These are phyloP conservation scores for Penicillium nucicola DNA, from an alignment of 495 filamentous ascomycete genomes.

Conservation along the genomic window DNA sequence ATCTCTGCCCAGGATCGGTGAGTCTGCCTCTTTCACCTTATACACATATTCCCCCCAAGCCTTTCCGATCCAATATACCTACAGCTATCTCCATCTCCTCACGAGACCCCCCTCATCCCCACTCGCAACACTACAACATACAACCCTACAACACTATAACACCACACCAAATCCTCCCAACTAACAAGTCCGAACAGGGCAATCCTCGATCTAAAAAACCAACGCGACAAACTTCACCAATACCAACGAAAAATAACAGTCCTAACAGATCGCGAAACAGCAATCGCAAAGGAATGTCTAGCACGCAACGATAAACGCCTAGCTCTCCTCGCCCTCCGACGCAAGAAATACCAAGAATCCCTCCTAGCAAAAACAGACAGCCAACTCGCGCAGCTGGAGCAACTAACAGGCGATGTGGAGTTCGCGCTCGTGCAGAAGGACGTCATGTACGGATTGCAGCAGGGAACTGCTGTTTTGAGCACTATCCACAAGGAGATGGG, in stretches of 20 bases:
- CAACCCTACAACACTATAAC: no score
- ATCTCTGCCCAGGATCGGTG: constrained; percentile 72
- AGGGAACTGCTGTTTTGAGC: constrained; percentile 83
- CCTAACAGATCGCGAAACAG: constrained; percentile 79
- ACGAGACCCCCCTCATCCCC: constrained; percentile 20
- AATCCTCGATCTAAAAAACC: constrained; percentile 94
- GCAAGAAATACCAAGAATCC: constrained; percentile 95
- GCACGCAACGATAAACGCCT: constrained; percentile 67
- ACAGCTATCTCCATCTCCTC: constrained; percentile 10
- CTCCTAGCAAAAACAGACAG: constrained; percentile 85
- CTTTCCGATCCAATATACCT: no score
- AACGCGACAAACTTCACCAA: constrained; percentile 93
- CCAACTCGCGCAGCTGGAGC: constrained; percentile 84
- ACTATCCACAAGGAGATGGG: constrained; percentile 97
- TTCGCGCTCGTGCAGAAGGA: constrained; percentile 96
- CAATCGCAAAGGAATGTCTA: constrained; percentile 79
- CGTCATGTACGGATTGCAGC: constrained; percentile 85
- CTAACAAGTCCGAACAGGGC: constrained; percentile 50
- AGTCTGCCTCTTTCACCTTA: constrained; percentile 1
- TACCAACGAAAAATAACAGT: constrained; percentile 86
- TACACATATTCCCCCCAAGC: no score
- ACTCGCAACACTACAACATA: not conserved
- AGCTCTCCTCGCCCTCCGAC: constrained; percentile 83
- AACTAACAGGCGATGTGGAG: constrained; percentile 79
- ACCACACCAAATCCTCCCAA: not conserved